These are phyloP conservation scores for Trichomonascaceae sp. DNA, from an alignment of 1,139 yeast species.

Conservation along the genomic window DNA sequence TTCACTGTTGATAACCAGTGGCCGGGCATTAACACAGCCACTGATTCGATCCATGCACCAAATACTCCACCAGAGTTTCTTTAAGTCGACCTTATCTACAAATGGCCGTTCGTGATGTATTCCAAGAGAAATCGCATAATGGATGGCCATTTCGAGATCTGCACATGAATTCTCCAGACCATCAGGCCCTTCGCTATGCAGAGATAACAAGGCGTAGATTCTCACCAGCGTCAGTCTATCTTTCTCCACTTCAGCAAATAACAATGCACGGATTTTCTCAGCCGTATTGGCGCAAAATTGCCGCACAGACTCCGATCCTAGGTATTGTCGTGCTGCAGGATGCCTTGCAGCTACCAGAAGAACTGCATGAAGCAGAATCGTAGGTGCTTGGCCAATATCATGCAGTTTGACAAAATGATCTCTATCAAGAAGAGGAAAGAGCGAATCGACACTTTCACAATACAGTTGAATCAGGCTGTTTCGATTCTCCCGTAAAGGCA, in stretches of 20 bases:
- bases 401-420: constrained; percentile 34
- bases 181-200: constrained; percentile 34
- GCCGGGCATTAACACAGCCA: constrained; percentile 37
- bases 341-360: constrained; percentile 38
- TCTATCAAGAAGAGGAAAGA: constrained; percentile 37
- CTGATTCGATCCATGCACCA: constrained; percentile 39
- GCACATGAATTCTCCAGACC: constrained; percentile 39
- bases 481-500: constrained; percentile 31
- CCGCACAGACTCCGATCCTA: constrained; percentile 30
- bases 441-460: constrained; percentile 34
- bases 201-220: constrained; percentile 28
- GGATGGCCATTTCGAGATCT: constrained; percentile 36
- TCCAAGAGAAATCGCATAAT: constrained; percentile 36
- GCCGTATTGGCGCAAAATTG: constrained; percentile 32
- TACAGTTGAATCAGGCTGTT: constrained; percentile 35
- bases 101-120: constrained; percentile 36
- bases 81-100: constrained; percentile 29
- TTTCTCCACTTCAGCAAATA: constrained; percentile 40
- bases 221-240: constrained; percentile 36
- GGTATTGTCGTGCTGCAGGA: constrained; percentile 31
- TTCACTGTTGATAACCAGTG: constrained; percentile 34
- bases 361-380: constrained; percentile 37
- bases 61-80: constrained; percentile 39
- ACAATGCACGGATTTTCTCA: constrained; percentile 36
- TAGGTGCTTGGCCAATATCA: constrained; percentile 35